These are phyloP conservation scores for Taphrina flavorubra DNA, from an alignment of 1,139 yeast genomes.

Conservation along the genomic window DNA sequence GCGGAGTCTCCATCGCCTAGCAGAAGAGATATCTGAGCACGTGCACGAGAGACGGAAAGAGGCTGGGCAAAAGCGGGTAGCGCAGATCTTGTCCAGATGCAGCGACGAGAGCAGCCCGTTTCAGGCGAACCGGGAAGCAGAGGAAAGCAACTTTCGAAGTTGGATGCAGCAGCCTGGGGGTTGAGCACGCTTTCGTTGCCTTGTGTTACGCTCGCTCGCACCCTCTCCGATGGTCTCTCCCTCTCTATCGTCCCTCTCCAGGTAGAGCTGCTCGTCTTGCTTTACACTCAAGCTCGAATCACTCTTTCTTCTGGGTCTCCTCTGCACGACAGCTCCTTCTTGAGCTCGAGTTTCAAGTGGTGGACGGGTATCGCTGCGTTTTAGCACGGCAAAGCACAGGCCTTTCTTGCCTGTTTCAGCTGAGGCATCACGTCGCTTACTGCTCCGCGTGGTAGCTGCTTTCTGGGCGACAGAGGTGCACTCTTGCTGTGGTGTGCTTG, in stretches of 20 bases:
- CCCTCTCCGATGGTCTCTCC: background rate
- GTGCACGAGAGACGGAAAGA: constrained; percentile 4
- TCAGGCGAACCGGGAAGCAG: background rate
- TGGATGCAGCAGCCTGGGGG: too few relatives aligned
- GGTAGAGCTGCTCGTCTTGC: too few relatives aligned
- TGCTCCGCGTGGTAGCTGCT: background rate
- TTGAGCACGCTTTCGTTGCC: constrained; percentile 2
- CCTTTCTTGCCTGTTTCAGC: background rate
- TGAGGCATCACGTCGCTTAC: too few relatives aligned
- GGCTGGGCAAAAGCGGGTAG: background rate
- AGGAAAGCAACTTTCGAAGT: background rate
- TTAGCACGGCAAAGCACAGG: background rate
- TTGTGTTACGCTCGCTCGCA: constrained; percentile 4
- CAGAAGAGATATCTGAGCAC: constrained; percentile 2
- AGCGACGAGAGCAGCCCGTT: constrained; percentile 1
- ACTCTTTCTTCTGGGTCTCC: too few relatives aligned
- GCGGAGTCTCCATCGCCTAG: background rate
- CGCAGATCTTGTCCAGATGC: constrained; percentile 18
- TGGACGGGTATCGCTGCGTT: too few relatives aligned
- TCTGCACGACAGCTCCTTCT: too few relatives aligned
- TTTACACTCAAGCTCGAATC: too few relatives aligned
- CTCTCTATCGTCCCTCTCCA: background rate
- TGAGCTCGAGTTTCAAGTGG: too few relatives aligned
- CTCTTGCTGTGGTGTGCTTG: background rate
- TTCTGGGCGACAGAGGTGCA: background rate